Conservation (phyloP, 306 rosid genomes). For the Mucuna pruriens region DNA sequence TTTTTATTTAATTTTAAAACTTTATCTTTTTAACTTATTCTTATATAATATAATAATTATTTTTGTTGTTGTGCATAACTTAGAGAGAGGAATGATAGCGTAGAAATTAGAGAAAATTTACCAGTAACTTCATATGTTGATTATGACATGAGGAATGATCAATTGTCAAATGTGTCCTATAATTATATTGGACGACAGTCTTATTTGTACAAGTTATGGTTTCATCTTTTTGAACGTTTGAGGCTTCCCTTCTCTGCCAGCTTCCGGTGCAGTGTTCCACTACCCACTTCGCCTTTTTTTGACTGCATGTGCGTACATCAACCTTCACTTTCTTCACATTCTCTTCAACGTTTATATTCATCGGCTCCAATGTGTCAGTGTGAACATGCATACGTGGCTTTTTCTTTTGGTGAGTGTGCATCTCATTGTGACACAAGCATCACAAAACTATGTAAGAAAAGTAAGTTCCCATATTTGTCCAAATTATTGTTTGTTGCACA, state of each 20-base stretch:
- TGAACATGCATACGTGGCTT: conserved; percentile 1
- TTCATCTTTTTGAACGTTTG: neutral
- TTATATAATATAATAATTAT: no score
- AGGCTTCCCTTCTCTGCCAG: neutral
- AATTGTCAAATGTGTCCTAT: neutral
- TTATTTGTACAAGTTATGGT: neutral
- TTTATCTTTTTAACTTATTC: no score
- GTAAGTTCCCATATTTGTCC: neutral
- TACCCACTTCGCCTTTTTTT: conserved; percentile 16
- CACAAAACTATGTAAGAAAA: neutral
- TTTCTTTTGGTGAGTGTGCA: neutral
- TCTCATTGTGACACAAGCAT: neutral
- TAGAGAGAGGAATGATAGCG: no score
- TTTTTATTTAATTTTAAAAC: no score
- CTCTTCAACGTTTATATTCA: neutral
- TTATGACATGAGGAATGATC: neutral
- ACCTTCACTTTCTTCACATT: neutral
- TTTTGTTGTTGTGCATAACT: no score
- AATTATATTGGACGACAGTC: neutral
- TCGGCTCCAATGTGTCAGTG: neutral
- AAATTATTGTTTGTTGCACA: neutral
- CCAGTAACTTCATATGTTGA: no score
- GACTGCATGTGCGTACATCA: neutral
- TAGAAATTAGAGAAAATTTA: no score
- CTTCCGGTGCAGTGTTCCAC: neutral